Conservation (phyloP, 177 flowering plant species). For the Vitis hybrid region DNA sequence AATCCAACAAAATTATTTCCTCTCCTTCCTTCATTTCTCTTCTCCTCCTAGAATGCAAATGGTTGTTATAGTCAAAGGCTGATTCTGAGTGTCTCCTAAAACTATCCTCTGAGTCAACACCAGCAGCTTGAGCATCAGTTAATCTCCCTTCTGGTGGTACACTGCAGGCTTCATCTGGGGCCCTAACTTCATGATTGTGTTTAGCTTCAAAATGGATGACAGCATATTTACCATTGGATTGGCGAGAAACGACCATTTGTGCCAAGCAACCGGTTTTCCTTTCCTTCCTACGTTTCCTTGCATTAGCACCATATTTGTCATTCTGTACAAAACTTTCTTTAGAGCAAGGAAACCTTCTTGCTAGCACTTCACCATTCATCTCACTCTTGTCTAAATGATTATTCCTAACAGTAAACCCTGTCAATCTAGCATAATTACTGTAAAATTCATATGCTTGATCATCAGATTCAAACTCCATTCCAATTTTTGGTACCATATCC, state of each 20-base stretch:
- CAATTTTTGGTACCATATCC: conserved; percentile 20
- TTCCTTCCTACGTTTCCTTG: conserved; percentile 30
- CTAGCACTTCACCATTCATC: conserved; percentile 29
- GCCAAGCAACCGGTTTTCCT: conserved; percentile 46
- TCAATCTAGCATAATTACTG: conserved; percentile 32
- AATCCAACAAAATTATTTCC: conserved; percentile 14
- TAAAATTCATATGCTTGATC: conserved; percentile 37
- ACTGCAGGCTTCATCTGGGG: conserved; percentile 9
- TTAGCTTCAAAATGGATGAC: conserved; percentile 30
- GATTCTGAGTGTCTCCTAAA: conserved; percentile 10
- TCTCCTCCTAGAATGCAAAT: conserved; percentile 21
- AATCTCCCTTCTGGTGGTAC: conserved; percentile 15
- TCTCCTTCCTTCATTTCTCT: conserved; percentile 20
- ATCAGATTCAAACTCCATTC: conserved; percentile 36
- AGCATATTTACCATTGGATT: conserved; percentile 28
- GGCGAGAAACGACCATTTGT: conserved; percentile 34
- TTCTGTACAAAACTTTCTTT: conserved; percentile 30
- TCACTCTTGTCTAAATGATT: conserved; percentile 36
- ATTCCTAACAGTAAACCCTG: conserved; percentile 35
- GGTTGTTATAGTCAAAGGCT: conserved; percentile 16
- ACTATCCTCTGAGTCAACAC: conserved; percentile 10
- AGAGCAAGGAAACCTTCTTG: conserved; percentile 39
- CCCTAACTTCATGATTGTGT: conserved; percentile 35
- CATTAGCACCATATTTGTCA: conserved; percentile 32
- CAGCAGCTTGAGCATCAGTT: conserved; percentile 16